A percentile compares a stretch with the other conserved stretches of the same genome.
Evolutionary conservation across 1,139 yeast genomes (phyloP).

Genomic region (Keqinozyma sinolaborantium): DNA sequence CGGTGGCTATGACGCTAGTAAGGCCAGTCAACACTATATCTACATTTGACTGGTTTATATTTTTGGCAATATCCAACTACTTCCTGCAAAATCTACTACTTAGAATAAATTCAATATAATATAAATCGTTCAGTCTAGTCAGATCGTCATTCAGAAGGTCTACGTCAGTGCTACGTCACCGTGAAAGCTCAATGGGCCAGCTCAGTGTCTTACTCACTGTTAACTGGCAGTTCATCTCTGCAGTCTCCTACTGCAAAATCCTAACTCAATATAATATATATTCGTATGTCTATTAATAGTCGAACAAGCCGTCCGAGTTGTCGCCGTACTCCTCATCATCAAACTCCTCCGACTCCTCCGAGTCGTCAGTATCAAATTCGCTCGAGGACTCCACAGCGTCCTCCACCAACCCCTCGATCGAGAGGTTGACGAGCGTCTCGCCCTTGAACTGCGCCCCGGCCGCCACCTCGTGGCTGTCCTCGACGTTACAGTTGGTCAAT

Average conservation of each 20-base stretch:
- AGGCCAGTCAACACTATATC: too few relatives aligned
- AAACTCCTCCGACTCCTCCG: constrained; percentile 21
- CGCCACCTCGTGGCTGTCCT: constrained; percentile 68
- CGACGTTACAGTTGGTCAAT: constrained; percentile 78
- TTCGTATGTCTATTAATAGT: constrained; percentile 18
- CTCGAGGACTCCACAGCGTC: constrained; percentile 20
- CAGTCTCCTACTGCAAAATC: background rate
- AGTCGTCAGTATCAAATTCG: constrained; percentile 19
- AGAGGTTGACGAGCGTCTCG: constrained; percentile 70
- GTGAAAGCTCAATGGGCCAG: too few relatives aligned
- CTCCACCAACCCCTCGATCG: constrained; percentile 49
- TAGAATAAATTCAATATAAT: too few relatives aligned
- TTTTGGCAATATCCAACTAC: too few relatives aligned
- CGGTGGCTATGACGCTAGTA: too few relatives aligned
- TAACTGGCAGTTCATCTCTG: too few relatives aligned
- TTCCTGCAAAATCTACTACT: too few relatives aligned
- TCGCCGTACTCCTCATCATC: constrained; percentile 45
- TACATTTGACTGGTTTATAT: too few relatives aligned
- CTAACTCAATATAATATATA: constrained; percentile 1
- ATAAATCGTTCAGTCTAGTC: too few relatives aligned
- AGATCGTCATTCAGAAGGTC: too few relatives aligned
- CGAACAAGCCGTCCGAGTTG: constrained; percentile 46
- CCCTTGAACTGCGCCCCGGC: constrained; percentile 70
- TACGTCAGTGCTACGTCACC: too few relatives aligned
- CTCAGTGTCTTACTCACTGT: too few relatives aligned